These are phyloP conservation scores for Trichosanthes truncata DNA, from an alignment of 306 rosid species.

Conservation along the genomic window DNA sequence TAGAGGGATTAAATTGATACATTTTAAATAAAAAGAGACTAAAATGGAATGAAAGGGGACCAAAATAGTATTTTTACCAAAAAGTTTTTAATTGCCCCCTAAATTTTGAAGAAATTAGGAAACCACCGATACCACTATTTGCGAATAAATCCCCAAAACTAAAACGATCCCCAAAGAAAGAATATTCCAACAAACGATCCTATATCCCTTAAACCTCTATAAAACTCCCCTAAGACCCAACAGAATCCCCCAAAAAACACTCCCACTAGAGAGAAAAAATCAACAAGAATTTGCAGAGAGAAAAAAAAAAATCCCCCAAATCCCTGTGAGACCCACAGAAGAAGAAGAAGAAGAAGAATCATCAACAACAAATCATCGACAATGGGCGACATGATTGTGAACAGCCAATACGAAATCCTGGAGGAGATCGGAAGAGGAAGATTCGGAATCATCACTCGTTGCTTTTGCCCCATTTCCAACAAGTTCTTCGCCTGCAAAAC, in stretches of 20 bases:
- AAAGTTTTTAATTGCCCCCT: too few relatives aligned
- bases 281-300: neutral
- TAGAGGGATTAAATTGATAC: too few relatives aligned
- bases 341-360: neutral
- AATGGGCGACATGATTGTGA: conserved; percentile 45
- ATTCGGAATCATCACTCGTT: conserved; percentile 58
- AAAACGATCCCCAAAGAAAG: neutral
- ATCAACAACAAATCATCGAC: neutral
- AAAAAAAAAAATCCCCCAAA: neutral
- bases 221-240: neutral
- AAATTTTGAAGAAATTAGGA: too few relatives aligned
- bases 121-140: neutral
- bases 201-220: neutral
- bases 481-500: conserved; percentile 48
- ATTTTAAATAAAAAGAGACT: too few relatives aligned
- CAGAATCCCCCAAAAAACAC: neutral
- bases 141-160: neutral
- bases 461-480: conserved; percentile 22
- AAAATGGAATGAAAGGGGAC: too few relatives aligned
- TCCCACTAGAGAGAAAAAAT: neutral
- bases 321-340: neutral
- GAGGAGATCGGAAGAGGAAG: conserved; percentile 74
- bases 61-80: too few relatives aligned
- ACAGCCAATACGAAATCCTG: conserved; percentile 34
- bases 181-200: conserved; percentile 23